These are phyloP conservation scores for Suillus decipiens DNA, from an alignment of 768 basidiomycete genomes.

Conservation along the genomic window DNA sequence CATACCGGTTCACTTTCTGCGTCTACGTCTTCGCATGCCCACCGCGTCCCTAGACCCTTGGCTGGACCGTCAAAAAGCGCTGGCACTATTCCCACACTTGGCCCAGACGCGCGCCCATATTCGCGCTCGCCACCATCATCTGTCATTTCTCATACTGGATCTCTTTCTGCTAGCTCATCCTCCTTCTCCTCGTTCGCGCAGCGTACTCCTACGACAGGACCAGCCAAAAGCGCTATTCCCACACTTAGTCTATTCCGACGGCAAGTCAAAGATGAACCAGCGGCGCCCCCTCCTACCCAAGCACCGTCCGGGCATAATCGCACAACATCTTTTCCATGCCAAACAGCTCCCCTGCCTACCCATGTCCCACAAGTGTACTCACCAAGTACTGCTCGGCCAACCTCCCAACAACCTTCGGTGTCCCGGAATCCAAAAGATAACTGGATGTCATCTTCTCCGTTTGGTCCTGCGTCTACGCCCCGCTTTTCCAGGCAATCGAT, in stretches of 20 bases:
- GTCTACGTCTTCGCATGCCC: slow-evolving; percentile 22
- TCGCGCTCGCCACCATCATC: slow-evolving; percentile 19
- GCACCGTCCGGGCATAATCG: slow-evolving; percentile 25
- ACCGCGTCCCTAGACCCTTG: background rate
- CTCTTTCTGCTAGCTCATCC: background rate
- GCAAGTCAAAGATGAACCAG: background rate
- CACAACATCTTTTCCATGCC: slow-evolving; percentile 17
- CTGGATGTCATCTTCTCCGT: slow-evolving; percentile 30
- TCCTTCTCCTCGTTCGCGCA: slow-evolving; percentile 15
- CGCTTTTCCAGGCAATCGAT: slow-evolving; percentile 34
- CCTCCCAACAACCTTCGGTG: slow-evolving; percentile 11
- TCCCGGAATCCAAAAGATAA: slow-evolving; percentile 30
- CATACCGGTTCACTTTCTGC: slow-evolving; percentile 16
- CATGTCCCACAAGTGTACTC: slow-evolving; percentile 23
- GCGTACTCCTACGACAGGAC: background rate
- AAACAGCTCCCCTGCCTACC: background rate
- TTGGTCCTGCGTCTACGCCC: slow-evolving; percentile 30
- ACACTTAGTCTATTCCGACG: slow-evolving; percentile 16
- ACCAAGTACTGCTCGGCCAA: slow-evolving; percentile 12
- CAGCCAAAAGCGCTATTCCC: slow-evolving; percentile 17
- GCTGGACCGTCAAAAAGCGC: slow-evolving; percentile 7
- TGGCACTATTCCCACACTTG: background rate
- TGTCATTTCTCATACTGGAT: slow-evolving; percentile 17
- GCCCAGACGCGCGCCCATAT: background rate
- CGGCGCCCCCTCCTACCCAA: slow-evolving; percentile 19